Conservation (phyloP, 495 filamentous ascomycete genomes). For the Friedmanniomyces simplex region DNA sequence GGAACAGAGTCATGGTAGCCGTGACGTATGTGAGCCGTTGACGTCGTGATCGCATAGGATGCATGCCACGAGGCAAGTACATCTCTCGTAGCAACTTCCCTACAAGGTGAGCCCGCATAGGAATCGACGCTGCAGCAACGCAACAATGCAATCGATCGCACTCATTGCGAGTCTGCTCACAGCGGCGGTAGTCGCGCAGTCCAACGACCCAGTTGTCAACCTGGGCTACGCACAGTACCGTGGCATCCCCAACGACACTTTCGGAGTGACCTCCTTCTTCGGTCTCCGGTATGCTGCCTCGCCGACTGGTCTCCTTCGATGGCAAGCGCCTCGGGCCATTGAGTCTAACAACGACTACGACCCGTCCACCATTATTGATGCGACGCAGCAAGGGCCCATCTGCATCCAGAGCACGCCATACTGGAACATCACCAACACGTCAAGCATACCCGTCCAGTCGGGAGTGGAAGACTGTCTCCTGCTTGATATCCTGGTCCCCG, state of each 20-base stretch:
- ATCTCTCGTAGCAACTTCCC: no score
- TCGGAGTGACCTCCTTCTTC: conserved; percentile 10
- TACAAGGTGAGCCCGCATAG: no score
- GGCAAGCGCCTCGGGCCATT: conserved; percentile 13
- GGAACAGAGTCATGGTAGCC: no score
- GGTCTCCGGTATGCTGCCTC: conserved; percentile 17
- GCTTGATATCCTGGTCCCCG: conserved; percentile 1
- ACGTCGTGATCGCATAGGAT: no score
- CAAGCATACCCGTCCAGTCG: not conserved
- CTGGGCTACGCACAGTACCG: conserved; percentile 18
- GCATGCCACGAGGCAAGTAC: no score
- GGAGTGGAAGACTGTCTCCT: conserved; percentile 2
- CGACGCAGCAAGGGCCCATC: conserved; percentile 8
- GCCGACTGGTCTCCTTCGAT: conserved; percentile 13
- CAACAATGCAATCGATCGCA: no score
- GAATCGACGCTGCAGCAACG: no score
- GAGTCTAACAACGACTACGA: conserved; percentile 12
- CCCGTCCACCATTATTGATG: not conserved
- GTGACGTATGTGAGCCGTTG: no score
- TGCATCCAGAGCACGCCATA: conserved; percentile 16
- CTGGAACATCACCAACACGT: conserved; percentile 4
- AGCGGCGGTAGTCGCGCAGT: not conserved
- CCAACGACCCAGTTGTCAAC: conserved; percentile 8
- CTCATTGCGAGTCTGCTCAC: not conserved
- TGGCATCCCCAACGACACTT: not conserved